Base-by-base conservation (phyloP, 2,329 filamentous ascomycete genomes). In the Colletotrichum chrysophilum region DNA sequence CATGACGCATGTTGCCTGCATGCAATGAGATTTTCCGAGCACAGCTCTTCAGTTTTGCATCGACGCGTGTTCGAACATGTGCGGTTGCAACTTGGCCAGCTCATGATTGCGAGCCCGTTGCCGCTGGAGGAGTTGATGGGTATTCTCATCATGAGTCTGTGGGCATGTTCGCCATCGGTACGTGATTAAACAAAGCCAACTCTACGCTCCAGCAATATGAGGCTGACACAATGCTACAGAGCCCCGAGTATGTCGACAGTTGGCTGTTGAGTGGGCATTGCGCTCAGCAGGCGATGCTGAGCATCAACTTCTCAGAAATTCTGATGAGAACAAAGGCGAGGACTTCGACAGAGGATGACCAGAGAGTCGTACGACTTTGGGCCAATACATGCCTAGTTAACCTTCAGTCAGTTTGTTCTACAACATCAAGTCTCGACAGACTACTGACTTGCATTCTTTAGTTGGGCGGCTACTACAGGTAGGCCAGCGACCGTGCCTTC, bases 211-310 rank as follows among this genome's bases (percentile, higher is more conserved):
- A 32, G 58, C 30, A 26, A 61, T n/a, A 36, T 4, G 26, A 14
- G 32, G 18, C 58, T 32, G 30, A 61, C 28, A 34, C 18, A 32
- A 36, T 32, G 43, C 28, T 14, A 61, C 58, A 76, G 74, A 71
- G 70, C 10, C 76, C 79, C 2, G 85, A 87, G 61, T 87, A 87
- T 60, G 82, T 87, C 26, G 85, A 87, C 61, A 87, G 85, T 65
- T 87, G 85, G 85, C 77, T 87, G 13, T 76, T 87, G 56, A 86
- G 83, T 4, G 85, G 85, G 1, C 85, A 86, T 62, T 87, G 85
- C 52, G 84, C 83, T 0, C 84, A 87, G 68, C 85, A 87, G 70
- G 84, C 85, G 2, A 87, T 87, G 84, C 77, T 87, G 12, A 85
- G 84, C 66, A 86, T 86, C 52, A 84, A 82, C 61, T 87, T 87